These are phyloP conservation scores for Lepidium sativum DNA, from an alignment of 345 rosid genomes.

Conservation along the genomic window DNA sequence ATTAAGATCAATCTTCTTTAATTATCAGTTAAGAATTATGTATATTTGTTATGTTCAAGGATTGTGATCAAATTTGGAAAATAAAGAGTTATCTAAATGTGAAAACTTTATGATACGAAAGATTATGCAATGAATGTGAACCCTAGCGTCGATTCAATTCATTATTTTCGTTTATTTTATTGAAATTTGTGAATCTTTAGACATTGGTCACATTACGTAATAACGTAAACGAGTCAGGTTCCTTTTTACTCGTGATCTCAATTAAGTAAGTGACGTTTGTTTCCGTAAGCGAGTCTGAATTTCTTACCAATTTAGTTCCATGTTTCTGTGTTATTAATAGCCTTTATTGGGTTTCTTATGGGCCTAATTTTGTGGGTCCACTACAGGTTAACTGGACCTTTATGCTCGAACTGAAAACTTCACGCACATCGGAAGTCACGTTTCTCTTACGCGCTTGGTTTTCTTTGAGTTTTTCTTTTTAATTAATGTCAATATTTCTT, in stretches of 20 bases:
- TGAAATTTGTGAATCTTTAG: not conserved
- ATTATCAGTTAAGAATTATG: not conserved
- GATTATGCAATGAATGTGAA: constrained; percentile 21
- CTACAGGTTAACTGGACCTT: not conserved
- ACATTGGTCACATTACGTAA: not conserved
- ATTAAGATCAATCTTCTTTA: not conserved
- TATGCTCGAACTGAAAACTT: not conserved
- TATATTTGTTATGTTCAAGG: not conserved
- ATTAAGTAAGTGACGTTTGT: constrained; percentile 7
- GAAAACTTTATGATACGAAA: not conserved
- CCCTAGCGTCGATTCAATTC: not conserved
- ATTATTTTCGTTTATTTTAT: not conserved
- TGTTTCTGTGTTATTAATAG: no score
- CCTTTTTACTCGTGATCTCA: constrained; percentile 12
- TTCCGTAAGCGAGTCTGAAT: not conserved
- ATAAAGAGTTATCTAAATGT: not conserved
- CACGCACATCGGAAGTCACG: not conserved
- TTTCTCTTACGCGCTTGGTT: not conserved
- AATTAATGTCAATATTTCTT: no score
- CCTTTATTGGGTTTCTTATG: not conserved
- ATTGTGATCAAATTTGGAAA: not conserved
- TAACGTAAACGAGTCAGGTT: constrained; percentile 24
- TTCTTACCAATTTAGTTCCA: not conserved
- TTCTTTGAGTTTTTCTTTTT: not conserved
- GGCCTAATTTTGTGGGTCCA: not conserved